Conservation (phyloP, 2,329 filamentous ascomycete species). For the Didymella arachidicola region DNA sequence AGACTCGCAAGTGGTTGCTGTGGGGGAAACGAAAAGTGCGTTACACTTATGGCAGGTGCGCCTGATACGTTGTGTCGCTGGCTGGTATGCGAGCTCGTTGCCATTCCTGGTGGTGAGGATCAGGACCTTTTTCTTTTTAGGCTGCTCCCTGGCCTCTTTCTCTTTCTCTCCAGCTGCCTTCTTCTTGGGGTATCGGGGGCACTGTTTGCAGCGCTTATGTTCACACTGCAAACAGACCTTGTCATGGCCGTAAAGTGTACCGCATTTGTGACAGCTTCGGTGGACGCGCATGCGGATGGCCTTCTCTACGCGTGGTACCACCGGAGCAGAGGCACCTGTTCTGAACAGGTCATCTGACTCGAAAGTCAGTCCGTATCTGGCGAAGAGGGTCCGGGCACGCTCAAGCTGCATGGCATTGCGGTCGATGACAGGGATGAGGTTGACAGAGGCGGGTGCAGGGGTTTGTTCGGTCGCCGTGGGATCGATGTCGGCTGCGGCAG, state of each 20-base stretch:
- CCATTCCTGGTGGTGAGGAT: slow-evolving; percentile 71
- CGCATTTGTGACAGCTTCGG: slow-evolving; percentile 82
- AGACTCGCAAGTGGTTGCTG: slow-evolving; percentile 67
- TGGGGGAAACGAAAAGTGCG: slow-evolving; percentile 62
- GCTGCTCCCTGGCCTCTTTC: slow-evolving; percentile 56
- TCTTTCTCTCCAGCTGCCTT: slow-evolving; percentile 55
- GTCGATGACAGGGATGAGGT: slow-evolving; percentile 29
- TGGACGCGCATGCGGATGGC: slow-evolving; percentile 80
- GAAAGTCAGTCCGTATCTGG: slow-evolving; percentile 54
- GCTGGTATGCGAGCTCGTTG: slow-evolving; percentile 74
- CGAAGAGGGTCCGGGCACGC: slow-evolving; percentile 52
- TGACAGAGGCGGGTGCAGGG: slow-evolving; percentile 6
- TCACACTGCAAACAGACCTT: slow-evolving; percentile 79
- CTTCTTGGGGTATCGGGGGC: slow-evolving; percentile 75
- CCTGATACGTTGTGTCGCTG: slow-evolving; percentile 74
- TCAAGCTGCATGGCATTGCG: slow-evolving; percentile 50
- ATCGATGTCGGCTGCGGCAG: slow-evolving; percentile 5
- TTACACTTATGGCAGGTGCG: slow-evolving; percentile 79
- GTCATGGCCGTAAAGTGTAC: slow-evolving; percentile 73
- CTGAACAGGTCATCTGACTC: slow-evolving; percentile 51
- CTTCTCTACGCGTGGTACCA: slow-evolving; percentile 70
- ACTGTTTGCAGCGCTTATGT: slow-evolving; percentile 82
- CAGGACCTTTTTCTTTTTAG: slow-evolving; percentile 59
- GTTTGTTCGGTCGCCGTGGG: slow-evolving; percentile 8
- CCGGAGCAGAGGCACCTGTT: slow-evolving; percentile 33